Evolutionary conservation across 2,329 filamentous ascomycete species (phyloP), one percentile per base, ranked within the genome.

Genomic region (Claviceps sp.): DNA sequence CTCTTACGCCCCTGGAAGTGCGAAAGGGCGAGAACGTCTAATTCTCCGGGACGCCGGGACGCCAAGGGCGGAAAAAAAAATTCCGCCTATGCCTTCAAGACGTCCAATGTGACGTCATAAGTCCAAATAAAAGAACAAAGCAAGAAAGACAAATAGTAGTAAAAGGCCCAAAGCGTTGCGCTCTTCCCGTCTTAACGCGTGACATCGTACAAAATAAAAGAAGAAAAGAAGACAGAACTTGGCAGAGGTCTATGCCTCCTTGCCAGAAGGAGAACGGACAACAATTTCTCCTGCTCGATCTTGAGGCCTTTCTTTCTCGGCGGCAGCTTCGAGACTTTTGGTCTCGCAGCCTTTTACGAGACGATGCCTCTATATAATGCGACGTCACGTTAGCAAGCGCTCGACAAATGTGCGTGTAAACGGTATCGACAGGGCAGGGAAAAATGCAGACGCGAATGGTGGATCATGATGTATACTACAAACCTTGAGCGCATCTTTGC

Each of bases 401-500:
- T 29, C 26, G 7, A 39, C 8, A 34, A 17, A 20, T 2, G 2
- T n/a, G 44, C 16, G 26, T 14, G 17, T 17, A 48, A 20, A 26
- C 16, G 38, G 16, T 26, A 29, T 43, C 5, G 37, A 14, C 29
- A n/a, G 26, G 26, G 23, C 16, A 17, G 14, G 22, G 43, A 56
- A 9, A n/a, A n/a, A 20, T n/a, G 38, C 5, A n/a, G 38, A 7
- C 14, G 38, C 14, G 16, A 40, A 14, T 7, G 16, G 6, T 40
- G 16, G 16, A 6, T 26, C 23, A 26, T 26, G 20, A 20, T 20
- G 2, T 20, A 26, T 29, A 29, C 26, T 11, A 29, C 80, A 61
- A 72, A 97, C 93, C 86, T 97, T 97, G 34, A 98, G 73, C 9
- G 93, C 93, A 68, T 97, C 93, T 66, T 97, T 97, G 54, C 93